These are phyloP conservation scores for Tuctoria greenei DNA, from an alignment of 176 grass and related monocot species.

Conservation along the genomic window DNA sequence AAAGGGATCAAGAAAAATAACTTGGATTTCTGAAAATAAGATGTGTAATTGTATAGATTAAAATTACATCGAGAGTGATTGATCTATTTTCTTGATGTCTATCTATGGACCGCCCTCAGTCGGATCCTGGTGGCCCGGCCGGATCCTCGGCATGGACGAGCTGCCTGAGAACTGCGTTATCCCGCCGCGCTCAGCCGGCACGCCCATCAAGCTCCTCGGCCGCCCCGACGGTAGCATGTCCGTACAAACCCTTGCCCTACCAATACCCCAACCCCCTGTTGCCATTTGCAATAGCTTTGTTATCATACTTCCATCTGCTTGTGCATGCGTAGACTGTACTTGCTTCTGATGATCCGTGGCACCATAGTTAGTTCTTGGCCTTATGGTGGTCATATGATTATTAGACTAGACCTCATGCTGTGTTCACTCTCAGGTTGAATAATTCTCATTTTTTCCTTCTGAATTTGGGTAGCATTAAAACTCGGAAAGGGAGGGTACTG, in stretches of 20 bases:
- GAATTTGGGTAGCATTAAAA: slow-evolving; percentile 10
- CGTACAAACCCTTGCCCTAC: slow-evolving; percentile 29
- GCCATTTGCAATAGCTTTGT: not conserved
- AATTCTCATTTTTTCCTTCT: not conserved
- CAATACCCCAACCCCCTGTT: not conserved
- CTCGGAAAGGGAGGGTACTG: not conserved
- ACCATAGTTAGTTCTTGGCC: not conserved
- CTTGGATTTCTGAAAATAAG: slow-evolving; percentile 10
- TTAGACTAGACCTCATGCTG: not conserved
- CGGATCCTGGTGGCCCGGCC: slow-evolving; percentile 98
- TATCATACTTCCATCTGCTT: slow-evolving; percentile 28
- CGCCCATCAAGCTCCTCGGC: slow-evolving; percentile 94
- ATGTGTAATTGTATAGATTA: not conserved
- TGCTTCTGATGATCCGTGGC: slow-evolving; percentile 14
- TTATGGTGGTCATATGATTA: not conserved
- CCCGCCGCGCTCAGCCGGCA: slow-evolving; percentile 71
- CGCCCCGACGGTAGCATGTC: slow-evolving; percentile 94
- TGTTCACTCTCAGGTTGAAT: slow-evolving; percentile 14
- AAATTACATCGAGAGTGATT: slow-evolving; percentile 6
- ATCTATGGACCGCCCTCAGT: slow-evolving; percentile 12
- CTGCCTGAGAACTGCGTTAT: slow-evolving; percentile 63
- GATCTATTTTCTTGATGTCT: slow-evolving; percentile 2
- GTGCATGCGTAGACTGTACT: slow-evolving; percentile 27
- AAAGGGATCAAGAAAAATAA: not conserved
- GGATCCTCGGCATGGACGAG: slow-evolving; percentile 66